phyloP scores from a whole-genome alignment of 2,329 filamentous ascomycete genomes.

The Fusarium newnesense region DNA sequence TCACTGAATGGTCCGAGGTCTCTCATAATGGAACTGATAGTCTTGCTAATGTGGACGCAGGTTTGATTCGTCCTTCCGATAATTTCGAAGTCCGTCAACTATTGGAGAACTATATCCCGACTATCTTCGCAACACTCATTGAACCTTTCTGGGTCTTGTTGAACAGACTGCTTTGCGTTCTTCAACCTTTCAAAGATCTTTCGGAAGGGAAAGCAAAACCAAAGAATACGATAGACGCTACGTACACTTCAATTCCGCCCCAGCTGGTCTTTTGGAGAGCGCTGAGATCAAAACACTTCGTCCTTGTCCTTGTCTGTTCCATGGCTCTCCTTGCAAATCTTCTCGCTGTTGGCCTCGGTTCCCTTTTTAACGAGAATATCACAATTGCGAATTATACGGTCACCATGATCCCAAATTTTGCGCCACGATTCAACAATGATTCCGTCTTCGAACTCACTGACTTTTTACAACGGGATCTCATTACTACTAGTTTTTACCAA shows the following conservation, averaged over 20 bases:
- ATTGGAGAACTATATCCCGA: slow-evolving; percentile 63
- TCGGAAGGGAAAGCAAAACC: slow-evolving; percentile 49
- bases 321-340: slow-evolving; percentile 63
- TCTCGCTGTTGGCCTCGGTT: slow-evolving; percentile 62
- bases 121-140: slow-evolving; percentile 62
- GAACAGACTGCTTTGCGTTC: slow-evolving; percentile 62
- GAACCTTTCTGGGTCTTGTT: slow-evolving; percentile 68
- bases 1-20: slow-evolving; percentile 29
- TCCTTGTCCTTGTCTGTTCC: slow-evolving; percentile 58
- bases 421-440: slow-evolving; percentile 35
- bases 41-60: slow-evolving; percentile 24
- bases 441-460: slow-evolving; percentile 10
- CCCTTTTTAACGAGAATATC: slow-evolving; percentile 57
- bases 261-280: slow-evolving; percentile 62
- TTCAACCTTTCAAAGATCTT: slow-evolving; percentile 65
- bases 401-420: slow-evolving; percentile 23
- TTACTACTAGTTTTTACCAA: slow-evolving; percentile 12
- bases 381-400: background rate
- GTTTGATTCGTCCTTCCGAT: slow-evolving; percentile 44
- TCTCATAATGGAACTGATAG: background rate
- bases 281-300: slow-evolving; percentile 54
- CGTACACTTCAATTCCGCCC: slow-evolving; percentile 66
- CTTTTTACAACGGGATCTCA: background rate
- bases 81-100: slow-evolving; percentile 52
- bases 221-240: slow-evolving; percentile 53